phyloP scores from a whole-genome alignment of 306 rosid genomes.

The Castanopsis chinensis region DNA sequence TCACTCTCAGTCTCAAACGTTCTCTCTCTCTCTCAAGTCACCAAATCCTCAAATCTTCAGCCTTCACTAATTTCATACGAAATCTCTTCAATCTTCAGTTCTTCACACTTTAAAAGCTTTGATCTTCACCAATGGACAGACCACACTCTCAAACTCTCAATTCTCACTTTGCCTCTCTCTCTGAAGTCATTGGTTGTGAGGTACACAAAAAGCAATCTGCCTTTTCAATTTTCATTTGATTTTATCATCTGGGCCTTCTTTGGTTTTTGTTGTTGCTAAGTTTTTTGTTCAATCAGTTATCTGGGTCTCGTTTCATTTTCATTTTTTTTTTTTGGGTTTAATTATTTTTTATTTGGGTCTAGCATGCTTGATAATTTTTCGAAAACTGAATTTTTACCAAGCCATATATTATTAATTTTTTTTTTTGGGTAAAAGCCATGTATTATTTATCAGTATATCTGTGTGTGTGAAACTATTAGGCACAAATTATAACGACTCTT shows the following conservation, averaged over 20 bases:
- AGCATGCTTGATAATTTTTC: not conserved
- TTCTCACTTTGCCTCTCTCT: constrained; percentile 25
- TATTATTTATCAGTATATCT: no score
- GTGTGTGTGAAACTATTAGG: no score
- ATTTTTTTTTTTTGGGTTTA: not conserved
- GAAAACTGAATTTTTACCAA: not conserved
- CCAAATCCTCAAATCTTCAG: no score
- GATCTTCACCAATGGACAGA: no score
- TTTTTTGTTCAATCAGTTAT: not conserved
- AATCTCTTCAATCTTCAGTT: no score
- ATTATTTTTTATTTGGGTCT: not conserved
- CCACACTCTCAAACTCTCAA: no score
- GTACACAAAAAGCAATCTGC: constrained; percentile 21
- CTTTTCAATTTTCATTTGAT: not conserved
- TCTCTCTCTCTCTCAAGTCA: no score
- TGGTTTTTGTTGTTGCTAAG: not conserved
- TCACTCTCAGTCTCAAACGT: no score
- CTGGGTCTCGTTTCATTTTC: not conserved
- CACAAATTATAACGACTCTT: not conserved
- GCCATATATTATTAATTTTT: no score
- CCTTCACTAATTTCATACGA: no score
- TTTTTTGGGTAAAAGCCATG: no score
- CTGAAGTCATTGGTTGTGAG: constrained; percentile 88
- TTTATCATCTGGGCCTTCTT: constrained; percentile 5
- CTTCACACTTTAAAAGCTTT: no score